Base-by-base conservation (phyloP, 805 yeast species). In the Clavispora phyllophila region DNA sequence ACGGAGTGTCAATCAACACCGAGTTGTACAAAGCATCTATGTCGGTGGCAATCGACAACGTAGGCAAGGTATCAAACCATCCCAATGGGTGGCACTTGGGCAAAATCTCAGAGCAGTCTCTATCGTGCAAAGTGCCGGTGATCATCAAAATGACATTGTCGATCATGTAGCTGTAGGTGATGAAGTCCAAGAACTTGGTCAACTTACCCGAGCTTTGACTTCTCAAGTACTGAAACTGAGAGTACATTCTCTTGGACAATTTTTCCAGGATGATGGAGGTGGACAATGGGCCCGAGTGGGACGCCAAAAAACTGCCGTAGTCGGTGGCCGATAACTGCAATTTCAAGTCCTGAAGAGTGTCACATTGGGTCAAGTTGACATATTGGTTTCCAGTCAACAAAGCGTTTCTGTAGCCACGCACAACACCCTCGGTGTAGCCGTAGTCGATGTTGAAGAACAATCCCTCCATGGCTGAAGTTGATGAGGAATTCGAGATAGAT, bases 1-100 rank as follows among this genome's bases (percentile, higher is more conserved):
- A 76, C 5, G 99, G 99, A 6, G 99, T 93, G 66, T 93, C 99
- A 42, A 93, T 84, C 45, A 93, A 72, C 12, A 93, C 99, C 1
- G 95, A 86, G 56, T 84, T 84, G 68, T 91, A 93, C 55, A 93
- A 75, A n/a, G 93, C 81, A 56, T 89, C 96, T 44, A 91, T 80
- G 64, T 91, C 98, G 2, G 96, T 88, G 37, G 98, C 97, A 39
- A 91, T 93, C 13, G 93, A 79, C 45, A 93, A 74, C 0, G 98
- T 91, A 27, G 99, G 99, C 53, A 93, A 78, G 7, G 98, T 91
- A 55, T 93, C 99, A 58, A 93, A 93, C 96, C 97, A 90, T 36
- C 99, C 99, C 54, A 93, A 73, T 0, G 99, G 99, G 62, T 93
- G 96, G 62, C 96, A 89, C 61, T 96, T 82, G 45, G 81, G 81